Evolutionary conservation across 805 yeast species (phyloP), one percentile per base, ranked within the genome.

Genomic region (Teunomyces kruisii): DNA sequence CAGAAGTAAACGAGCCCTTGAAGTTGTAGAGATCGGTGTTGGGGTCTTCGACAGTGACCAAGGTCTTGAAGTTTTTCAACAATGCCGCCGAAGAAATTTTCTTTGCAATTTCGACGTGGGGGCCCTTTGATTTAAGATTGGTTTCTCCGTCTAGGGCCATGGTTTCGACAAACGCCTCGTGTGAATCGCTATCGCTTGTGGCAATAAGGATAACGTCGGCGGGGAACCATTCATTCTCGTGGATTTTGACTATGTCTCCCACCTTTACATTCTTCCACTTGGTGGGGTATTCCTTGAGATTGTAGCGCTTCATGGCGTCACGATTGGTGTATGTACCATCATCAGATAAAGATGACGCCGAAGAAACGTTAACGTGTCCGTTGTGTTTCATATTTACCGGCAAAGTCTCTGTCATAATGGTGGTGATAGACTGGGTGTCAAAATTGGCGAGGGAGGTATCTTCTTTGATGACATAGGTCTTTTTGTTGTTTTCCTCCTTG

Each of bases 121-220:
- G 87, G 14, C 70, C 67, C 54, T 80, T 83, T 6, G 87, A 75
- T 62, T 94, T 94, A 49, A 94, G 72, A 59, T 90, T 92, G 0
- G 98, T 94, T 64, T 94, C 99, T 41, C 99, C 99, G 65, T 94
- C 99, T 40, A 94, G 73, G 1, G 96, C 99, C 92, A 92, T 90
- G 1, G 99, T 94, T 63, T 94, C 99, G 14, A 91, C 82, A 52
- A 80, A 88, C 1, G 88, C 79, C 43, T 76, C 79, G 30, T 78
- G 76, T 46, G 83, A 79, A 32, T 85, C 90, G 16, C 22, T 10
- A 38, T 76, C 78, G 31, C 81, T 80, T 2, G 89, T 80, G 1
- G 91, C 78, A 33, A 94, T 59, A 2, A 94, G 55, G 2, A 94
- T 61, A 2, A 94, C 58, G 67, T 94, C 99, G 0, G 97, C 97